A percentile compares a stretch with the other conserved stretches of the same genome.
phyloP scores from a whole-genome alignment of 352 stramenopile species.

The Pythium brassicae region DNA sequence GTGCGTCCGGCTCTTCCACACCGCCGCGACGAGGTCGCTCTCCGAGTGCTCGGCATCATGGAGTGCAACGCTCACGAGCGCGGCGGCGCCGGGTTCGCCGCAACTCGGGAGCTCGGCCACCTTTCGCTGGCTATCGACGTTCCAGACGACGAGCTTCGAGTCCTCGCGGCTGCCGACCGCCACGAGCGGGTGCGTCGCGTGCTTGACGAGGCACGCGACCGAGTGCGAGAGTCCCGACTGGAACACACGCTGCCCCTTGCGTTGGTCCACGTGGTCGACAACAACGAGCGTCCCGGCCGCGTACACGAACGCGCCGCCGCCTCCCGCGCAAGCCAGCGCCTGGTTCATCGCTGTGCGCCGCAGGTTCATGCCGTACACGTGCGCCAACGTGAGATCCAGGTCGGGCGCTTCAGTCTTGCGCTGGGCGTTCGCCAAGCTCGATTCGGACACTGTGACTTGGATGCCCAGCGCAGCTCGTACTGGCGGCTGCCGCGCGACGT shows the following conservation, averaged over 20 bases:
- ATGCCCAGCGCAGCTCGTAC: not conserved
- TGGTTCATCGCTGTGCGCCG: constrained; percentile 35
- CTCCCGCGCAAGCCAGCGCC: constrained; percentile 24
- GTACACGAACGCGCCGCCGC: constrained; percentile 32
- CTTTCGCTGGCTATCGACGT: constrained; percentile 26
- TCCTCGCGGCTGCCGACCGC: constrained; percentile 39
- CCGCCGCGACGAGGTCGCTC: constrained; percentile 39
- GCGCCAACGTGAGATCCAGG: constrained; percentile 45
- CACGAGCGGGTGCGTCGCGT: constrained; percentile 35
- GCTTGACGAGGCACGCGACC: constrained; percentile 46
- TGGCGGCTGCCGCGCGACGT: not conserved
- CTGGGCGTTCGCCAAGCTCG: constrained; percentile 16
- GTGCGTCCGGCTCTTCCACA: constrained; percentile 41
- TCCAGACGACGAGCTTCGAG: constrained; percentile 23
- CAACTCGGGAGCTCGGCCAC: constrained; percentile 20
- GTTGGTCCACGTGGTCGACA: constrained; percentile 27
- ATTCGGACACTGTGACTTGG: constrained; percentile 13
- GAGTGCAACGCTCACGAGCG: constrained; percentile 27
- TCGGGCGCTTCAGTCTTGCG: constrained; percentile 43
- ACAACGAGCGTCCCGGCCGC: constrained; percentile 41
- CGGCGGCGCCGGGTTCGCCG: constrained; percentile 1
- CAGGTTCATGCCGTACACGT: constrained; percentile 52
- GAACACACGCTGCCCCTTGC: constrained; percentile 27
- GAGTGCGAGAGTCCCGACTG: constrained; percentile 38
- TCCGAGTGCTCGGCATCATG: constrained; percentile 13